Evolutionary conservation across 148 eudicot genomes (phyloP).

Genomic region (Agrostemma githago): DNA sequence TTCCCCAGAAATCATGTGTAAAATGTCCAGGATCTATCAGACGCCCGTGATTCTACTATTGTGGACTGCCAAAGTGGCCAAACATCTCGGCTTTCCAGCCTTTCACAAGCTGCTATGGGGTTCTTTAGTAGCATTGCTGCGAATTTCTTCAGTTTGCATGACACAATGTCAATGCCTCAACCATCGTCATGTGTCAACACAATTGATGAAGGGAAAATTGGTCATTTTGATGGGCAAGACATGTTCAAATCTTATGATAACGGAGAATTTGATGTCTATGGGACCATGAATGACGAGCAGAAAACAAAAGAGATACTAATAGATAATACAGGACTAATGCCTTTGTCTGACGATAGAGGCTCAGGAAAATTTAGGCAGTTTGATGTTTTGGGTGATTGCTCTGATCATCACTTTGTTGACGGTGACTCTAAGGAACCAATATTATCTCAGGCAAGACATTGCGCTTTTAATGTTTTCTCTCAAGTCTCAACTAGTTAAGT

Average conservation of each 20-base stretch:
- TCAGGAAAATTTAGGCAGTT: constrained; percentile 47
- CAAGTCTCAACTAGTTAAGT: background rate
- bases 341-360: constrained; percentile 21
- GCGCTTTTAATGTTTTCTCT: background rate
- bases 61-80: constrained; percentile 22
- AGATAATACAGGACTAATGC: constrained; percentile 22
- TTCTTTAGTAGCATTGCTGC: constrained; percentile 49
- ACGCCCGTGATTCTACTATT: constrained; percentile 13
- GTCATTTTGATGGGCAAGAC: constrained; percentile 31
- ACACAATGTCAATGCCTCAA: constrained; percentile 35
- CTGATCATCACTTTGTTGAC: constrained; percentile 78
- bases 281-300: constrained; percentile 28
- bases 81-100: constrained; percentile 26
- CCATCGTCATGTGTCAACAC: constrained; percentile 25
- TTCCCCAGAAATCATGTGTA: background rate
- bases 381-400: constrained; percentile 66
- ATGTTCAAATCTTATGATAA: constrained; percentile 33
- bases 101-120: constrained; percentile 61
- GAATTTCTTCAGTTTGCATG: constrained; percentile 40
- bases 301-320: constrained; percentile 15
- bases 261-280: constrained; percentile 28
- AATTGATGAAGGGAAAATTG: constrained; percentile 28
- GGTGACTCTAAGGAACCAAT: constrained; percentile 41
- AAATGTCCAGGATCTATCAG: constrained; percentile 37
- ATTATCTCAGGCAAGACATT: constrained; percentile 50